A percentile compares a stretch with the other conserved stretches of the same genome.
Evolutionary conservation across 78 protist genomes (phyloP).

Genomic region (Chrysochromulina parva): DNA sequence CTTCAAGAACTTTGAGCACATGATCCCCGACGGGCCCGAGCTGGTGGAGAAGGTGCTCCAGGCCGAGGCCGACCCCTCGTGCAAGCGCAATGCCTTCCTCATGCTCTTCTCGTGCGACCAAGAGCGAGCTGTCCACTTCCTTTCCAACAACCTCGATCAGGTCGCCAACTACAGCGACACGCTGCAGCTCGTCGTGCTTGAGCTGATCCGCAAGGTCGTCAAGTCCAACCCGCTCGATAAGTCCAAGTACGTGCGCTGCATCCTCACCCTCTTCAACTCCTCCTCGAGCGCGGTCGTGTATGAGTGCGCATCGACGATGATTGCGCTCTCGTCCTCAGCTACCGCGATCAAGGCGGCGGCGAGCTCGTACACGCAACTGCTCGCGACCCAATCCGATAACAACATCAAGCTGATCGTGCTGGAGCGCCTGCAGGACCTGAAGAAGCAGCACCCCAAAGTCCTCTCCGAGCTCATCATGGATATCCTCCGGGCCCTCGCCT

Average conservation of each 20-base stretch:
- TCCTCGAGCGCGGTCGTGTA: background rate
- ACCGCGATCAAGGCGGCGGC: constrained; percentile 65
- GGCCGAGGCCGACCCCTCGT: constrained; percentile 73
- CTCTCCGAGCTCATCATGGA: constrained; percentile 91
- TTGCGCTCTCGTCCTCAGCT: constrained; percentile 64
- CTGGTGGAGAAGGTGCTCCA: constrained; percentile 73
- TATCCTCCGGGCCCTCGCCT: constrained; percentile 78
- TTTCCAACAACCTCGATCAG: constrained; percentile 57
- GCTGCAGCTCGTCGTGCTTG: constrained; percentile 90
- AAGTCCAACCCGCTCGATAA: constrained; percentile 47
- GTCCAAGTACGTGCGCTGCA: constrained; percentile 72
- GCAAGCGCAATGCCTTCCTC: constrained; percentile 93
- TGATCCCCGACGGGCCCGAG: constrained; percentile 93
- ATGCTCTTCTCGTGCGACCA: constrained; percentile 89
- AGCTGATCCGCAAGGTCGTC: constrained; percentile 82
- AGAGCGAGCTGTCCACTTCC: constrained; percentile 86
- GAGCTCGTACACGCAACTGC: constrained; percentile 74
- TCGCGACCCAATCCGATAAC: constrained; percentile 80
- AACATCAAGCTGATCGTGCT: constrained; percentile 91
- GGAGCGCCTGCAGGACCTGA: constrained; percentile 72
- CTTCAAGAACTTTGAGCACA: constrained; percentile 59
- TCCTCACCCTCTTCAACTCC: constrained; percentile 59
- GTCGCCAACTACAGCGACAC: constrained; percentile 78
- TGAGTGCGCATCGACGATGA: constrained; percentile 50
- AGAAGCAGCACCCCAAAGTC: constrained; percentile 59